phyloP scores from a whole-genome alignment of 2,329 filamentous ascomycete genomes.

The Botryotinia narcissicola region DNA sequence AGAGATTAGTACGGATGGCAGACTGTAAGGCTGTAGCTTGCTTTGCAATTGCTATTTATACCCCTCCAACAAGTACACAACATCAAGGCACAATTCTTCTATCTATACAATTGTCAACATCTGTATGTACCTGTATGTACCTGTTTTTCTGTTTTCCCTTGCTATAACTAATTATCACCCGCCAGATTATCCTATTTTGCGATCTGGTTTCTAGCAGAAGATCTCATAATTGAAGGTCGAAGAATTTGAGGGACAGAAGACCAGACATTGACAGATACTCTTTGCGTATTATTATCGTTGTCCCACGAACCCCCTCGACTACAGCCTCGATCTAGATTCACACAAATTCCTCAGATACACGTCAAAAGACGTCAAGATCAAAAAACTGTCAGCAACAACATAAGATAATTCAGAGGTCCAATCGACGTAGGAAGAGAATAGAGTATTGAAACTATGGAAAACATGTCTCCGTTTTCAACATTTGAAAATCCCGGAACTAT shows the following conservation, averaged over 20 bases:
- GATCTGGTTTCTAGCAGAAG: no score
- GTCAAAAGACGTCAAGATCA: background rate
- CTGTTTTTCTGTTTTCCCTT: background rate
- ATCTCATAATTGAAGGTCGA: background rate
- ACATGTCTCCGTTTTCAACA: background rate
- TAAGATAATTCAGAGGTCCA: background rate
- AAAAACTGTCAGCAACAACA: background rate
- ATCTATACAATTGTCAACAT: background rate
- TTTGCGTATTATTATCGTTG: background rate
- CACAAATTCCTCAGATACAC: background rate
- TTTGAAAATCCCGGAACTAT: background rate
- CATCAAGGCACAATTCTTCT: background rate
- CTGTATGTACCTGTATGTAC: background rate
- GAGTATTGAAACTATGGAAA: background rate
- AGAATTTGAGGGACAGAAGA: background rate
- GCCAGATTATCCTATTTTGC: background rate
- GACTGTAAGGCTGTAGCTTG: background rate
- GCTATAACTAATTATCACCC: background rate
- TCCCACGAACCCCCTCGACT: background rate
- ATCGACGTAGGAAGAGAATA: background rate
- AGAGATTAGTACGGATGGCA: background rate
- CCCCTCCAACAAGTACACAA: background rate
- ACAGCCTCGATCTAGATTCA: background rate
- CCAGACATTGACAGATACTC: no score
- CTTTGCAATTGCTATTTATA: background rate